These are phyloP conservation scores for Larix sibirica DNA, from an alignment of 83 land plant genomes.

Conservation along the genomic window DNA sequence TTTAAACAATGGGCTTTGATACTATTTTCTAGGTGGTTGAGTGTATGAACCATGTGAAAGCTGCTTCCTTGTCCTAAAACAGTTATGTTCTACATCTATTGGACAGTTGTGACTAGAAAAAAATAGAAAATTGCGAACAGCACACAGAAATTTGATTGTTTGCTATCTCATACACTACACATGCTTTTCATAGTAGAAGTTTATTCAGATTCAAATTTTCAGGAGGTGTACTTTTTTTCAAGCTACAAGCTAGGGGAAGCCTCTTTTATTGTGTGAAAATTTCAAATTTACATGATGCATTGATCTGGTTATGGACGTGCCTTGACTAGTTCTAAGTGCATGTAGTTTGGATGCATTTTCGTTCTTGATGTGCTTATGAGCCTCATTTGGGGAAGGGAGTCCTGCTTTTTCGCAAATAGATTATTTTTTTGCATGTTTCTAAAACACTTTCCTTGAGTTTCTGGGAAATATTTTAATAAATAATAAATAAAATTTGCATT, in stretches of 20 bases:
- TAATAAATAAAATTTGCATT: too few species aligned
- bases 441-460: too few species aligned
- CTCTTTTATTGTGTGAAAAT: not conserved
- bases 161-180: not conserved
- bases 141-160: not conserved
- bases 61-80: not conserved
- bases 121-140: not conserved
- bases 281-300: not conserved
- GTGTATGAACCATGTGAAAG: not conserved
- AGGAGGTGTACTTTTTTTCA: not conserved
- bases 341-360: not conserved
- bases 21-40: not conserved
- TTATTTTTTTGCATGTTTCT: too few species aligned
- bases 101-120: not conserved
- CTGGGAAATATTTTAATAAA: too few species aligned
- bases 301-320: not conserved
- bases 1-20: not conserved
- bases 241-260: not conserved
- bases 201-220: not conserved
- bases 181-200: too few species aligned
- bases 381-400: not conserved
- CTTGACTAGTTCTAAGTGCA: not conserved
- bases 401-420: too few species aligned
- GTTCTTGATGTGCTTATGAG: not conserved
- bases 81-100: not conserved